Base-by-base conservation (phyloP, 2,329 filamentous ascomycete species). In the Venturia carpophila region DNA sequence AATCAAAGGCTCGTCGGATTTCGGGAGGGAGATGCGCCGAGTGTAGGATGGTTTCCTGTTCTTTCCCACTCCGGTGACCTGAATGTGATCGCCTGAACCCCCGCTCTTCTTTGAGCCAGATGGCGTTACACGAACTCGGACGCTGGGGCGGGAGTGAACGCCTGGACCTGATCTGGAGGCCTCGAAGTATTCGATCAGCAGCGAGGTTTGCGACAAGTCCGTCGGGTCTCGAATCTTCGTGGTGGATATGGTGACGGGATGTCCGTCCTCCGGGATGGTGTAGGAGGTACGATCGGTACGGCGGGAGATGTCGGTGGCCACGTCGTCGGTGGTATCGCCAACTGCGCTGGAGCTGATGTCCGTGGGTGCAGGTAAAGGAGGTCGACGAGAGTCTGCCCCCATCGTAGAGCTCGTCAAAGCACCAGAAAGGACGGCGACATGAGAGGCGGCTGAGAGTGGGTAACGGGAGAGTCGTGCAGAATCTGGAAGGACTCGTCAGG, bases 131-230 rank as follows among this genome's bases (percentile, higher is more conserved):
- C 87, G 84, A 64, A 91, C 88, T 70, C 88, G 80, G 64, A 97
- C 91, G 74, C 91, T 96, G 15, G 92, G 92, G 70, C 89, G 87
- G 71, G 89, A 87, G 70, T 86, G 83, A 42, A 80, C 79, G 34
- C 60, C 60, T 71, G 78, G 82, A 70, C 81, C 81, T 65, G 83
- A 79, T 75, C 90, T 92, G 68, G 87, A 86, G 69, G 87, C 90
- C 78, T 96, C 92, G 72, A 95, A 97, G 77, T 96, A 96, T 78
- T 97, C 92, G 72, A 97, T 97, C 71, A 97, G 82, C 69, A 97
- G 82, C 65, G 91, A 95, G 45, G 92, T 96, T 79, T 96, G 92
- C 58, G 91, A 96, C 66, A 83, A 77, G 75, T 75, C 69, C 78
- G 82, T 67, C 76, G 67, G 81, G 45, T 66, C 62, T 78, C 70